phyloP scores from a whole-genome alignment of 2,329 filamentous ascomycete species.

The Coniochaeta hoffmannii region DNA sequence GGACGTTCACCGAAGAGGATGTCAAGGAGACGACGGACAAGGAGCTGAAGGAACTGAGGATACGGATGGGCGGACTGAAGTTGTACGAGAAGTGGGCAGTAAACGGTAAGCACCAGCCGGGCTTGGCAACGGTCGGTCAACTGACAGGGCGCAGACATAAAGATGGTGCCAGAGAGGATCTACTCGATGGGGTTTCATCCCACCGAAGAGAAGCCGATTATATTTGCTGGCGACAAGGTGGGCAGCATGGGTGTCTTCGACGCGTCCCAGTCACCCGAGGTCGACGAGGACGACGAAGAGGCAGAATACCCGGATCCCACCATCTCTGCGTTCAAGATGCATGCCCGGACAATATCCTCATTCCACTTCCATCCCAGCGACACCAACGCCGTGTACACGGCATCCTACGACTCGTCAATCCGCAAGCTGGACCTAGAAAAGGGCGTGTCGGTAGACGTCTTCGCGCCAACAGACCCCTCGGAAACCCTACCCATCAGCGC shows the following conservation, averaged over 20 bases:
- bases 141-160: constrained; percentile 57
- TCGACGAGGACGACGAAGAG: constrained; percentile 59
- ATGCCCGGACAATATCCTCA: constrained; percentile 79
- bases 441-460: constrained; percentile 72
- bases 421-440: constrained; percentile 78
- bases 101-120: constrained; percentile 47
- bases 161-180: constrained; percentile 79
- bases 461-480: constrained; percentile 61
- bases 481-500: constrained; percentile 77
- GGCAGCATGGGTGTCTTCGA: constrained; percentile 89
- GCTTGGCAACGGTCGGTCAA: background rate
- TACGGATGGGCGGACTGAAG: constrained; percentile 68
- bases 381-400: constrained; percentile 68
- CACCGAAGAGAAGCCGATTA: constrained; percentile 72
- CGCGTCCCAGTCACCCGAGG: constrained; percentile 58
- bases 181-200: constrained; percentile 89
- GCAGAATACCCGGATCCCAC: constrained; percentile 60
- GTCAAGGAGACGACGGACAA: constrained; percentile 72
- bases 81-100: constrained; percentile 81
- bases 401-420: constrained; percentile 90
- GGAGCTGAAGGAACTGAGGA: constrained; percentile 62
- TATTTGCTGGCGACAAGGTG: constrained; percentile 92
- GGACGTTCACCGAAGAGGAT: constrained; percentile 83
- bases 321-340: constrained; percentile 86
- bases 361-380: constrained; percentile 73